Percentiles rank a stretch among this genome's conserved stretches.
phyloP scores from a whole-genome alignment of 345 rosid genomes.

The Aurinia saxatilis region DNA sequence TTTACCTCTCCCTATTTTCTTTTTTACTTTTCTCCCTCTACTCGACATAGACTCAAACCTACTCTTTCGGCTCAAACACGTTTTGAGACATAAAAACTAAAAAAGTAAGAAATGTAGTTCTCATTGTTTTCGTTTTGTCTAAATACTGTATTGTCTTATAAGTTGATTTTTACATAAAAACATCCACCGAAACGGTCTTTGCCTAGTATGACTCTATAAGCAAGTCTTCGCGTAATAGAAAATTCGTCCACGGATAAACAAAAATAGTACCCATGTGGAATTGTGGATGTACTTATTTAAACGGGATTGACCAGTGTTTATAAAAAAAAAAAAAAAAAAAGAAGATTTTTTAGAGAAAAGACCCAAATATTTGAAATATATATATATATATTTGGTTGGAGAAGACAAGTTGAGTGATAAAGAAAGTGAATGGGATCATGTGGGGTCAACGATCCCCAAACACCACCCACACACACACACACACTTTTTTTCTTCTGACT shows the following conservation, averaged over 20 bases:
- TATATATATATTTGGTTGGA: not conserved
- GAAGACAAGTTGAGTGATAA: conserved; percentile 10
- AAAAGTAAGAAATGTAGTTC: not conserved
- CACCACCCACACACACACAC: not conserved
- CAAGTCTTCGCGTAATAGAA: not conserved
- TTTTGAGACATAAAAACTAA: not conserved
- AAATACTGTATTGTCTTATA: not conserved
- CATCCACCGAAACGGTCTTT: conserved; percentile 9
- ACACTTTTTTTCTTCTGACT: not conserved
- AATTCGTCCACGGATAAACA: conserved; percentile 11
- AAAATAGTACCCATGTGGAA: conserved; percentile 8
- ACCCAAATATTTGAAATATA: not conserved
- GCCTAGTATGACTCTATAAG: not conserved
- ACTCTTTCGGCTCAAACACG: conserved; percentile 19
- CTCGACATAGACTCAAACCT: not conserved
- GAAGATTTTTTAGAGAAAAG: conserved; percentile 7
- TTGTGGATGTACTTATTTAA: conserved; percentile 14
- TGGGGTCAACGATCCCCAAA: conserved; percentile 19
- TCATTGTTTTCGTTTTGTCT: conserved; percentile 6
- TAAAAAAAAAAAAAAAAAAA: not conserved
- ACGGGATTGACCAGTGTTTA: conserved; percentile 7
- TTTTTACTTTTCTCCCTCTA: not conserved
- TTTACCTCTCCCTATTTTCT: not conserved
- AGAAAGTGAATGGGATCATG: conserved; percentile 22
- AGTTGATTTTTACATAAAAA: not conserved